Percentiles rank a stretch among this genome's conserved stretches.
These are phyloP conservation scores for Hypoxylon lenormandii DNA, from an alignment of 495 filamentous ascomycete species.

Conservation along the genomic window DNA sequence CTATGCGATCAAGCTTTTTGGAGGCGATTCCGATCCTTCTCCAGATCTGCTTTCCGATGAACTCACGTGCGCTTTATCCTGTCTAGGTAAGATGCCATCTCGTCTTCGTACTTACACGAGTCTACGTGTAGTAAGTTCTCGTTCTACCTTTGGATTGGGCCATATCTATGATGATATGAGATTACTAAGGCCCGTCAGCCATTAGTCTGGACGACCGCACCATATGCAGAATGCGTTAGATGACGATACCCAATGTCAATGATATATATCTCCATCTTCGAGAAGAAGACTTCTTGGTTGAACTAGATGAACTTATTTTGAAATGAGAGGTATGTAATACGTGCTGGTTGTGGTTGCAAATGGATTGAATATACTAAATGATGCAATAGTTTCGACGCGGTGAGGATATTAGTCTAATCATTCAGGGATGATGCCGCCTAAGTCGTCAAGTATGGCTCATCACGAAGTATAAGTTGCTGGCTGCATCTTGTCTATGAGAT, in stretches of 20 bases:
- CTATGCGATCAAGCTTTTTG: neutral
- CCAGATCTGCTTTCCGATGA: neutral
- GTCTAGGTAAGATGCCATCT: neutral
- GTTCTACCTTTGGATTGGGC: no score
- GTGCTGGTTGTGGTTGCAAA: neutral
- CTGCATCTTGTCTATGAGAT: conserved; percentile 13
- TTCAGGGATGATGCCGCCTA: conserved; percentile 6
- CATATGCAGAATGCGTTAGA: no score
- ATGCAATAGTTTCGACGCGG: conserved; percentile 13
- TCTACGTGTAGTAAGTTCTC: no score
- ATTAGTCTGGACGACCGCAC: no score
- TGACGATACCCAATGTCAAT: neutral
- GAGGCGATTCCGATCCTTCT: neutral
- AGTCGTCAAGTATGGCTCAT: neutral
- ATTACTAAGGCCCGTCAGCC: no score
- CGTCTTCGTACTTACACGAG: neutral
- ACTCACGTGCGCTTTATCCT: no score
- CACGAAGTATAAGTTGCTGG: neutral
- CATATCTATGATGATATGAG: no score
- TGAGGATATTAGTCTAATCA: conserved; percentile 11
- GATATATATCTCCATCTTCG: neutral
- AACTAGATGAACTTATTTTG: no score
- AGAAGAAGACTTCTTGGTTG: no score
- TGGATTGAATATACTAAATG: neutral
- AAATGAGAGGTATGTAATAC: no score